These are phyloP conservation scores for Xerocomellus dryophilus DNA, from an alignment of 768 basidiomycete genomes.

Conservation along the genomic window DNA sequence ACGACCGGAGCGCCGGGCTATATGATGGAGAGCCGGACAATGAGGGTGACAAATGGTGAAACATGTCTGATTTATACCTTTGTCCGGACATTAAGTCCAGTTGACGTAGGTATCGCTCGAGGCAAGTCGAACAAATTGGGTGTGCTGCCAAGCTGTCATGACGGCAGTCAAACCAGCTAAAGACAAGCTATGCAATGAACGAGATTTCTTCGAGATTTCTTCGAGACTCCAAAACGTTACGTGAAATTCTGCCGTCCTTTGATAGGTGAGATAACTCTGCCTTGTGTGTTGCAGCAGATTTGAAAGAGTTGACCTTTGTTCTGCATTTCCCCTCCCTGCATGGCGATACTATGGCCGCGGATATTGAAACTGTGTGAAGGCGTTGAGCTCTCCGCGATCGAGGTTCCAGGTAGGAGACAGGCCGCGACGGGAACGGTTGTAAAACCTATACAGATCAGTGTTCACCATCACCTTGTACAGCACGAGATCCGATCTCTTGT, in stretches of 20 bases:
- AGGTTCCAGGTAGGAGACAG: not conserved
- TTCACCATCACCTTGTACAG: slow-evolving; percentile 3
- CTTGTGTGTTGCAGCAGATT: not conserved
- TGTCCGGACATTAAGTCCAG: slow-evolving; percentile 8
- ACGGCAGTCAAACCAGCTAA: slow-evolving; percentile 1
- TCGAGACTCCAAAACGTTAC: not conserved
- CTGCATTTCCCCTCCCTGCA: not conserved
- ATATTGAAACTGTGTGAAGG: not conserved
- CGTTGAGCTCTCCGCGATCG: slow-evolving; percentile 1
- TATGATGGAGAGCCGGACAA: slow-evolving; percentile 18
- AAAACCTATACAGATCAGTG: not conserved
- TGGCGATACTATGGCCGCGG: slow-evolving; percentile 1
- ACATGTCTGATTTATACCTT: slow-evolving; percentile 29
- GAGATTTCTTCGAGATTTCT: not conserved
- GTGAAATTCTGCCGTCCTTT: not conserved
- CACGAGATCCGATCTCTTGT: slow-evolving; percentile 19
- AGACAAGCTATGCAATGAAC: not conserved
- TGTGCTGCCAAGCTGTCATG: slow-evolving; percentile 4
- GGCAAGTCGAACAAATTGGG: not conserved
- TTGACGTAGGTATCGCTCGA: not conserved
- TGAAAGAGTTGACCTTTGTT: not conserved
- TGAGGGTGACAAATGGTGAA: slow-evolving; percentile 15
- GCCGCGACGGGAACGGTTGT: slow-evolving; percentile 24
- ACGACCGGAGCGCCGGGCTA: slow-evolving; percentile 1
- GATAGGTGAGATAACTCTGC: not conserved